Conservation (phyloP, 768 basidiomycete genomes). For the Tulasnella sp. region DNA sequence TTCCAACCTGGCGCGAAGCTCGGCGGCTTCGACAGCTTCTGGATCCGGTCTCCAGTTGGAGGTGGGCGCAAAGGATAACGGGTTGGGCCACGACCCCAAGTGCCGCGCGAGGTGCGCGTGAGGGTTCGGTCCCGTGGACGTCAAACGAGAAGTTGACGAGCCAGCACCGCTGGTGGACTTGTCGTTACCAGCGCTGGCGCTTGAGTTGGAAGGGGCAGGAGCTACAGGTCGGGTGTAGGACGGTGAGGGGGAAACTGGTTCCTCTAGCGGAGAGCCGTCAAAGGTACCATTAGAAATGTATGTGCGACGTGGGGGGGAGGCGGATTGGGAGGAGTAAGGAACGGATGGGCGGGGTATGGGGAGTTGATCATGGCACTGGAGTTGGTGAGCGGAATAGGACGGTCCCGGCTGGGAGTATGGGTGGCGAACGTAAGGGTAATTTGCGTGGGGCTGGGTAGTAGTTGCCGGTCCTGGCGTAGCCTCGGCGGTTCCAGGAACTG, state of each 20-base stretch:
- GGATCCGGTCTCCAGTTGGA: slow-evolving; percentile 4
- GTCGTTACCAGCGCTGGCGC: neutral
- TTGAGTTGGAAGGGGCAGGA: neutral
- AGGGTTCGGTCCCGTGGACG: neutral
- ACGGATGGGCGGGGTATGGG: too few species aligned
- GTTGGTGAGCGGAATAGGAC: too few species aligned
- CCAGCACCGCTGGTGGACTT: neutral
- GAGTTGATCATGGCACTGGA: too few species aligned
- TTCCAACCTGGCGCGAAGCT: slow-evolving; percentile 3
- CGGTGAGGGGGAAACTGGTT: neutral
- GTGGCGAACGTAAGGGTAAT: too few species aligned
- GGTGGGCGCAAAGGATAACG: neutral
- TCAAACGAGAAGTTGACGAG: neutral
- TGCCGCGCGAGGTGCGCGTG: neutral
- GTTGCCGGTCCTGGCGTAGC: too few species aligned
- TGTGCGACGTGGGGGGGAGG: too few species aligned
- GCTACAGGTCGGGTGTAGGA: neutral
- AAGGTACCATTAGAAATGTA: too few species aligned
- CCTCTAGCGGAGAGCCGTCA: neutral
- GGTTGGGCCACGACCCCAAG: neutral
- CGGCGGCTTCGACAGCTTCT: slow-evolving; percentile 1
- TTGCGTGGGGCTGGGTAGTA: too few species aligned
- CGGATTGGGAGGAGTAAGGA: too few species aligned
- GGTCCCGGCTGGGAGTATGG: too few species aligned
- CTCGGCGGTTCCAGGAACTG: too few species aligned